These are phyloP conservation scores for Populus hybrid DNA, from an alignment of 441 rosid species.

Conservation along the genomic window DNA sequence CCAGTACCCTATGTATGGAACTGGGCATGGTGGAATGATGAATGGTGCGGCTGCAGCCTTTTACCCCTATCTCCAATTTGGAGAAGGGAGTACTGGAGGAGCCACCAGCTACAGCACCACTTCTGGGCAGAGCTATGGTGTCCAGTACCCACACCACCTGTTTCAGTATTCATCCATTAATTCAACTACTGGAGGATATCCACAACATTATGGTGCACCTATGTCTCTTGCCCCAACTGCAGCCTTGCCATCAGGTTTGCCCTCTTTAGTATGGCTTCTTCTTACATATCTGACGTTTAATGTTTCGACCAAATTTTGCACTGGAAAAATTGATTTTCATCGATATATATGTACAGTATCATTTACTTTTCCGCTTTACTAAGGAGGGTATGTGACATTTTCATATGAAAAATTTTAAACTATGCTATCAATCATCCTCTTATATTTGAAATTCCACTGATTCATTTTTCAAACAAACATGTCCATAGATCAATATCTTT, in stretches of 20 bases:
- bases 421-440: neutral
- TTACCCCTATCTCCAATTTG: constrained; percentile 74
- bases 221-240: constrained; percentile 81
- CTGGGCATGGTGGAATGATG: constrained; percentile 55
- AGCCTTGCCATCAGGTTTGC: constrained; percentile 72
- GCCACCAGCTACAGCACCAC: constrained; percentile 36
- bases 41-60: constrained; percentile 48
- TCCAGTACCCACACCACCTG: constrained; percentile 71
- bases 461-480: too few relatives aligned
- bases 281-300: neutral
- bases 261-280: too few relatives aligned
- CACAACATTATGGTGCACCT: constrained; percentile 69
- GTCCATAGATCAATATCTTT: neutral
- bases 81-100: constrained; percentile 62
- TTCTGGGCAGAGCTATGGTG: constrained; percentile 52
- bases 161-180: constrained; percentile 65
- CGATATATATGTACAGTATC: neutral
- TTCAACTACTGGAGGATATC: constrained; percentile 43
- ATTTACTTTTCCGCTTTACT: neutral
- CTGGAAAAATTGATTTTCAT: neutral
- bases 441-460: too few relatives aligned
- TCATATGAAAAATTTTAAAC: neutral
- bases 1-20: constrained; percentile 74
- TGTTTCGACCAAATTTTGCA: neutral
- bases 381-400: neutral